Conservation (phyloP, 768 basidiomycete species). For the Tricholomella constricta region DNA sequence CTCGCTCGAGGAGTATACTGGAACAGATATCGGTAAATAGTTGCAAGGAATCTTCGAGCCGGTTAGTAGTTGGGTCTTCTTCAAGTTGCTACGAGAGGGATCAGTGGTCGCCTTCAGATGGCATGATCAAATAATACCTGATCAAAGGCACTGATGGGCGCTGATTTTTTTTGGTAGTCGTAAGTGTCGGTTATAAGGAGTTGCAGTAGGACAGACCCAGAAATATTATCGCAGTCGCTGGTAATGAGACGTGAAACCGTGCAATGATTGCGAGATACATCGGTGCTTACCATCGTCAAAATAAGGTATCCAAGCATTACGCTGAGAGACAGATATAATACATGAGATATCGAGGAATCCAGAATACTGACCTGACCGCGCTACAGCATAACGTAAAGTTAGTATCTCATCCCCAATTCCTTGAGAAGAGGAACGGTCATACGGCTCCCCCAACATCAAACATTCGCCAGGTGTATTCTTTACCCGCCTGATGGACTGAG, state of each 20-base stretch:
- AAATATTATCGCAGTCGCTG: slow-evolving; percentile 83
- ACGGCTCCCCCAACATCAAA: slow-evolving; percentile 86
- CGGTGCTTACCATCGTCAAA: slow-evolving; percentile 72
- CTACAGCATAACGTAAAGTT: slow-evolving; percentile 32
- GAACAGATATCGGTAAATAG: slow-evolving; percentile 73
- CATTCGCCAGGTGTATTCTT: slow-evolving; percentile 69
- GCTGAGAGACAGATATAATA: slow-evolving; percentile 35
- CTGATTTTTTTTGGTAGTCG: slow-evolving; percentile 27
- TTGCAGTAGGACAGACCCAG: slow-evolving; percentile 36
- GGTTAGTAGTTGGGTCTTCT: slow-evolving; percentile 73
- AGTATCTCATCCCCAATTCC: slow-evolving; percentile 3
- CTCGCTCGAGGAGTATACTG: slow-evolving; percentile 69
- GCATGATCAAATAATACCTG: slow-evolving; percentile 36
- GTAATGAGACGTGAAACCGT: neutral
- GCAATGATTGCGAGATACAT: neutral
- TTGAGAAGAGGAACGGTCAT: slow-evolving; percentile 29
- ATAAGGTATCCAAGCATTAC: slow-evolving; percentile 80
- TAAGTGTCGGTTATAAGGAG: neutral
- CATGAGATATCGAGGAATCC: neutral
- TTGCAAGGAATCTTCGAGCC: slow-evolving; percentile 80
- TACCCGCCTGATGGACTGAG: slow-evolving; percentile 59
- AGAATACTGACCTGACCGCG: slow-evolving; percentile 55
- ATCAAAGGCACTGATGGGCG: slow-evolving; percentile 84
- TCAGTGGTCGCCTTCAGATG: neutral
- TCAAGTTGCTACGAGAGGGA: slow-evolving; percentile 61